A percentile compares a stretch with the other conserved stretches of the same genome.
phyloP scores from a whole-genome alignment of 805 yeast species.

The Cyberlindnera veronae region DNA sequence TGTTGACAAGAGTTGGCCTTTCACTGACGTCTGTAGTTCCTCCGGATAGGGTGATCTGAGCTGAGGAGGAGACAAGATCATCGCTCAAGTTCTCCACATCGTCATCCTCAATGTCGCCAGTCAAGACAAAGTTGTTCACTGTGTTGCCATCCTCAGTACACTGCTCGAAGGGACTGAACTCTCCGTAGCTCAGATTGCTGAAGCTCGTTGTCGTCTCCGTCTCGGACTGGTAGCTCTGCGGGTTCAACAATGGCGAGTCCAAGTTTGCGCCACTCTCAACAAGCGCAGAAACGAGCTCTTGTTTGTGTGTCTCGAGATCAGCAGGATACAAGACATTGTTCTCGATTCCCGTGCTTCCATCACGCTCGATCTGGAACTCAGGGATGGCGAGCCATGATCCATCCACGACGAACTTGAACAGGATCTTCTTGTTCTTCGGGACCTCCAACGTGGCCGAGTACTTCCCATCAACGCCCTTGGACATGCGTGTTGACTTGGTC shows the following conservation, averaged over 20 bases:
- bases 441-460: slow-evolving; percentile 43
- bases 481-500: slow-evolving; percentile 43
- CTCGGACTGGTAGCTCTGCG: slow-evolving; percentile 16
- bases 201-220: slow-evolving; percentile 24
- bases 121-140: slow-evolving; percentile 4
- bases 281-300: slow-evolving; percentile 1
- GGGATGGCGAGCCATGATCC: slow-evolving; percentile 48
- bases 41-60: slow-evolving; percentile 22
- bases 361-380: slow-evolving; percentile 37
- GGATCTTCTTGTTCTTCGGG: slow-evolving; percentile 34
- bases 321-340: slow-evolving; percentile 47
- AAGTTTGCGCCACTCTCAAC: background rate
- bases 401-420: slow-evolving; percentile 57
- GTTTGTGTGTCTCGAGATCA: slow-evolving; percentile 19
- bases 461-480: slow-evolving; percentile 36
- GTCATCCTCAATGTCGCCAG: slow-evolving; percentile 13
- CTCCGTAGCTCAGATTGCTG: slow-evolving; percentile 23
- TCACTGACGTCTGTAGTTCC: slow-evolving; percentile 1
- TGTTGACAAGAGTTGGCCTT: slow-evolving; percentile 11
- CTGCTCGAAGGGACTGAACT: slow-evolving; percentile 19
- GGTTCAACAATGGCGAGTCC: slow-evolving; percentile 3
- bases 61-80: slow-evolving; percentile 16
- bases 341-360: slow-evolving; percentile 43
- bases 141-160: slow-evolving; percentile 2
- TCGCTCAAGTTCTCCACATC: slow-evolving; percentile 14